Evolutionary conservation across 2,329 filamentous ascomycete species (phyloP), one percentile per base, ranked within the genome.

Genomic region (Paracoccidioides brasiliensis): DNA sequence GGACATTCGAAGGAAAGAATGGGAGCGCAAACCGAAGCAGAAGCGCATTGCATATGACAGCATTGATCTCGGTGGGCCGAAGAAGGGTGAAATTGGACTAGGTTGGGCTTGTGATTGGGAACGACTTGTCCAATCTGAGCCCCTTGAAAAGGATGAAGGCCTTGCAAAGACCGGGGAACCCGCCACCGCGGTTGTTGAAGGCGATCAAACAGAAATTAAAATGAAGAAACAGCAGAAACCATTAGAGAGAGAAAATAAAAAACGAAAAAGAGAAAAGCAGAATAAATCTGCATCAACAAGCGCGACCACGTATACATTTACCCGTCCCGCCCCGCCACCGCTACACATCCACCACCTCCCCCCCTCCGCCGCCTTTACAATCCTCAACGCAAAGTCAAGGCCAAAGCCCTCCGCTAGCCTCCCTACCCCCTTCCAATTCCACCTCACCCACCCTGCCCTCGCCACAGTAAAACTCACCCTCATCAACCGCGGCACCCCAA

Each of bases 41-140:
- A 95, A 93, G 70, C 79, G 90, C 54, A 74, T 82, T 0, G 84
- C 84, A 56, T 97, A 85, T 80, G 78, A 82, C 15, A 83, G 80
- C 4, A 73, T 97, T 9, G 80, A 89, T 61, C 73, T 96, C 8
- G 88, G 88, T 0, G 78, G 80, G 42, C 84, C 80, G 0, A 80
- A 81, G 53, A 90, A 83, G 64, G 91, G 91, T 1, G 93, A 97
- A 68, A 65, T 95, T 37, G 93, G 93, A 1, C 73, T 80, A 53
- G 90, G 90, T 0, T 88, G 88, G 78, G 81, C 82, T 8, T 95
- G 88, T 70, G 88, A 95, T 65, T 95, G 89, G 79, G 84, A 89
- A 64, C 73, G 74, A 38, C 69, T 94, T n/a, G 75, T 89, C 54
- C 10, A 32, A 7, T 68, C 68, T 14, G 66, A 72, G 5, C 58